Evolutionary conservation across 1,284 basidiomycete genomes (phyloP).

Genomic region (Phlebopus sp.): DNA sequence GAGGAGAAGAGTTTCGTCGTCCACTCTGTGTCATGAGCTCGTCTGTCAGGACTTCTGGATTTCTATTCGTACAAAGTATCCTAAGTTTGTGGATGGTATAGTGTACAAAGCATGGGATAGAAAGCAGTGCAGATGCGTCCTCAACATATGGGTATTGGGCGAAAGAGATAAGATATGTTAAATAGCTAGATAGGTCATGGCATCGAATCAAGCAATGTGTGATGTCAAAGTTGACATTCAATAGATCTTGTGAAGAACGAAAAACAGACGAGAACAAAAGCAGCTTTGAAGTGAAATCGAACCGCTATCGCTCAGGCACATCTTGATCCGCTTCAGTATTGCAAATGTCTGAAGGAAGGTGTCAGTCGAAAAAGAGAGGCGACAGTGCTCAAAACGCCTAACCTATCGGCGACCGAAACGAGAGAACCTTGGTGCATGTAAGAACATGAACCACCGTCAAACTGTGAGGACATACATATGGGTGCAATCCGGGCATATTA

Average conservation of each 20-base stretch:
- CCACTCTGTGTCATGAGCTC: too few relatives aligned
- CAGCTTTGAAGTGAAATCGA: neutral
- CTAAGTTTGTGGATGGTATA: neutral
- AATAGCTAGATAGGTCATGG: constrained; percentile 4
- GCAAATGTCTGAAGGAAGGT: constrained; percentile 23
- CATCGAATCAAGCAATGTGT: neutral
- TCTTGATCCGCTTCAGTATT: constrained; percentile 26
- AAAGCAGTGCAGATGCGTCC: neutral
- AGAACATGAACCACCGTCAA: constrained; percentile 8
- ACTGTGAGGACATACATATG: constrained; percentile 25
- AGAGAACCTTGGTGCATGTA: constrained; percentile 24
- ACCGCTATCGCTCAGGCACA: constrained; percentile 19
- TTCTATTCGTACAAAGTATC: neutral
- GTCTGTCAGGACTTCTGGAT: neutral
- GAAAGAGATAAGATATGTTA: constrained; percentile 9
- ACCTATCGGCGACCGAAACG: constrained; percentile 32
- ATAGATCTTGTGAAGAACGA: neutral
- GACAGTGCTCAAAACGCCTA: neutral
- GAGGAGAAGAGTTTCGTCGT: too few relatives aligned
- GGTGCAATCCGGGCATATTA: constrained; percentile 22
- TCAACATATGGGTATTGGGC: constrained; percentile 4
- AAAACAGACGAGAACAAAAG: neutral
- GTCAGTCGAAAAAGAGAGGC: constrained; percentile 1
- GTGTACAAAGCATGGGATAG: neutral
- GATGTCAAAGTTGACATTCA: neutral